Conservation (phyloP, 179 eudicot genomes). For the Silene coronaria region DNA sequence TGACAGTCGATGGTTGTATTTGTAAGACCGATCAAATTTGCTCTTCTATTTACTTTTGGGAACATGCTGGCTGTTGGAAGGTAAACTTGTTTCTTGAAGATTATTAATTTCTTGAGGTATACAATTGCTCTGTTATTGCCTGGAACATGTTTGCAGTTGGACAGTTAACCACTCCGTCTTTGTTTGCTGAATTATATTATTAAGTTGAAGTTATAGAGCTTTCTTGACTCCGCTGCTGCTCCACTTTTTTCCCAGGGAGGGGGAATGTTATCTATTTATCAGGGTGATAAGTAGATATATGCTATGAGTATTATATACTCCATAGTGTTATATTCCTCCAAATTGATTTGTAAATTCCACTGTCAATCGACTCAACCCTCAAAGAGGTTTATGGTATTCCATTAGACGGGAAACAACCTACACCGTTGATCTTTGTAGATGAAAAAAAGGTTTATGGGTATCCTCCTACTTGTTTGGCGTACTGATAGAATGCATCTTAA, state of each 20-base stretch:
- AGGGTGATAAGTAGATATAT: background rate
- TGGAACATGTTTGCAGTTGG: background rate
- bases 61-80: constrained; percentile 88
- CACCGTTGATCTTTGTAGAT: too few relatives aligned
- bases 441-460: too few relatives aligned
- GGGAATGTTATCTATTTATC: background rate
- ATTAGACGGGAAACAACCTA: too few relatives aligned
- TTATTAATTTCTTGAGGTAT: background rate
- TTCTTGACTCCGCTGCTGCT: background rate
- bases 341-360: too few relatives aligned
- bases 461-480: background rate
- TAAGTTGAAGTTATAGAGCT: background rate
- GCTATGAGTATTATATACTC: too few relatives aligned
- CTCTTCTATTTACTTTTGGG: constrained; percentile 81
- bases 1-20: constrained; percentile 75
- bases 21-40: constrained; percentile 79
- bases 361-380: too few relatives aligned
- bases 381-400: too few relatives aligned
- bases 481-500: background rate
- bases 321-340: too few relatives aligned
- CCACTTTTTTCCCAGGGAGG: background rate
- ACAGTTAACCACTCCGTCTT: background rate
- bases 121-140: background rate
- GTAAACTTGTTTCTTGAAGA: constrained; percentile 30
- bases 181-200: background rate